phyloP scores from a whole-genome alignment of 2,329 filamentous ascomycete genomes.

The Aspergillus sergii region DNA sequence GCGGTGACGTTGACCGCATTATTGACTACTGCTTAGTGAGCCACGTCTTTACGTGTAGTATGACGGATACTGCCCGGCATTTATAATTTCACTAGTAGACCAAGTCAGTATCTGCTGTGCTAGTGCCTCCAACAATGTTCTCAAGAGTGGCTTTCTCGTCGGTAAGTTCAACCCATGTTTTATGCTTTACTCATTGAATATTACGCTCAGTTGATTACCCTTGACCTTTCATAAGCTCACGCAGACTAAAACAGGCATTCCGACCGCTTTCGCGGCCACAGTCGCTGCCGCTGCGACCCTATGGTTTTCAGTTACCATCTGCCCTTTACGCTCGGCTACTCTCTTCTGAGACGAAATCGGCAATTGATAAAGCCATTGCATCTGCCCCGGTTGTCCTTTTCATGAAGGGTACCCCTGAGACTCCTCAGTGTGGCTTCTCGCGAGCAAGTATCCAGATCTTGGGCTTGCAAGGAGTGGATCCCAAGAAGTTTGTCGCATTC shows the following conservation, averaged over 20 bases:
- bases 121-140: not conserved
- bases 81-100: not conserved
- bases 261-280: slow-evolving; percentile 33
- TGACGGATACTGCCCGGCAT: not conserved
- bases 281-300: slow-evolving; percentile 23
- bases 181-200: not conserved
- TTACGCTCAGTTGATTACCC: not conserved
- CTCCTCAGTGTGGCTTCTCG: slow-evolving; percentile 95
- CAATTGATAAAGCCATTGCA: slow-evolving; percentile 86
- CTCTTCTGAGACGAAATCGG: slow-evolving; percentile 75
- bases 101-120: not conserved
- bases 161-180: slow-evolving; percentile 14
- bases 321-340: slow-evolving; percentile 62
- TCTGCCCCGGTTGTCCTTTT: slow-evolving; percentile 94
- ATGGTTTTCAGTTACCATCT: slow-evolving; percentile 41
- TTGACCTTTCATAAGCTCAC: not conserved
- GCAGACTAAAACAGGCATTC: slow-evolving; percentile 25
- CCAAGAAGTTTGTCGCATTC: slow-evolving; percentile 94
- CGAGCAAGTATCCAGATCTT: slow-evolving; percentile 93
- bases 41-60: not conserved
- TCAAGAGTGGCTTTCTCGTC: slow-evolving; percentile 13
- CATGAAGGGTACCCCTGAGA: slow-evolving; percentile 98
- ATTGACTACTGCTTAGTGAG: not conserved
- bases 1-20: not conserved
- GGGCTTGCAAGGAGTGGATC: slow-evolving; percentile 91